Base-by-base conservation (phyloP, 805 yeast species). In the Saccharomycopsis lassenensis region DNA sequence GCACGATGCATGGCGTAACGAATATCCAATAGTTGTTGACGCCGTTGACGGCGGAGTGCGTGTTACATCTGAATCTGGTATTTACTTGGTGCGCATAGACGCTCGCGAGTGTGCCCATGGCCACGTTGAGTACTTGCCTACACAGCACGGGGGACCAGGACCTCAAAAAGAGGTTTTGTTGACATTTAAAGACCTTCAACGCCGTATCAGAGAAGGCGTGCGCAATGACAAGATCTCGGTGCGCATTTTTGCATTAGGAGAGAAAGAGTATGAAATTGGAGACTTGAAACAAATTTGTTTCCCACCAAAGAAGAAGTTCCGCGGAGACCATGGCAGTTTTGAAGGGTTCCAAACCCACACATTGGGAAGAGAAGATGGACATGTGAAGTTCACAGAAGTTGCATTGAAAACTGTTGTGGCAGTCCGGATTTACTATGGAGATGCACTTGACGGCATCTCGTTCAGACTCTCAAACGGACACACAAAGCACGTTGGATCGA, bases 381-480 rank as follows among this genome's bases (percentile, higher is more conserved):
- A 52, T 11, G 42, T 49, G 3, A 54, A 55, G 1, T 27, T 33
- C 16, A 48, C 48, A 8, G 31, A 54, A 5, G 51, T 53, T 4
- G 56, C 60, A 4, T 59, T 65, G 11, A 44, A 45, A 10, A 48
- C 50, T 5, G 59, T 81, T 2, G 54, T 51, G n/a, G 63, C 62
- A 33, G 67, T 86, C 1, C 65, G 84, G 39, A 67, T 86, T 0
- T 78, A 72, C 45, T 73, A 77, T 46, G 95, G 95, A 2, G 53
- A 58, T 16, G 93, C 94, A 0, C 56, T 91, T 15, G 95, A 87
- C 56, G 97, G 97, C 4, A 48, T 89, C 11, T 22, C 24, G 24
- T 22, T 22, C 11, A 22, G 11, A 22, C 10, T 11, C 10, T 22
- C 11, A 8, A 8, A 7, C 11, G 24, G 24, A 11, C 24, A 22